phyloP scores from a whole-genome alignment of 495 filamentous ascomycete species.

The Margaritispora aquatica region DNA sequence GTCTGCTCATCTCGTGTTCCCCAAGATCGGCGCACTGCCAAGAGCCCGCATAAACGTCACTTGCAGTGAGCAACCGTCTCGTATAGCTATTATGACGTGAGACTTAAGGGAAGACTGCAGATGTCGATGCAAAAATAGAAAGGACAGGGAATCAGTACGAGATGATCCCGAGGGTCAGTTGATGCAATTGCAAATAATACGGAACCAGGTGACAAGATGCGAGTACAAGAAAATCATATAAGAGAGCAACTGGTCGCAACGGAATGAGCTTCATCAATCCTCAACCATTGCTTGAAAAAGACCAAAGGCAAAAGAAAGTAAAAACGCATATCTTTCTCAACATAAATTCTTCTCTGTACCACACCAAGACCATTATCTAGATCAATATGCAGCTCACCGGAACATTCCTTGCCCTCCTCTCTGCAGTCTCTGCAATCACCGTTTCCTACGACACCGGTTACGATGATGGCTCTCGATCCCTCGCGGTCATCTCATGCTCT shows the following conservation, averaged over 20 bases:
- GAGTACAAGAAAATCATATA: neutral
- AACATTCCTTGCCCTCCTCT: conserved; percentile 31
- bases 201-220: neutral
- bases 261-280: too few species aligned
- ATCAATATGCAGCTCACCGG: conserved; percentile 44
- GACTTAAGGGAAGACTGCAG: neutral
- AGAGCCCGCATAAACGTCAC: neutral
- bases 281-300: too few species aligned
- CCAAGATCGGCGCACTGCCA: neutral
- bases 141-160: neutral
- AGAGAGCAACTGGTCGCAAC: too few species aligned
- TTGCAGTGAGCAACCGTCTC: neutral
- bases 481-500: conserved; percentile 46
- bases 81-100: neutral
- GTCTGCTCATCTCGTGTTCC: neutral
- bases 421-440: conserved; percentile 32
- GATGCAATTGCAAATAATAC: neutral
- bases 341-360: neutral
- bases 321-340: neutral
- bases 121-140: neutral
- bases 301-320: neutral
- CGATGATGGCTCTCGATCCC: conserved; percentile 39
- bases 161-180: too few species aligned
- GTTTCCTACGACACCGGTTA: conserved; percentile 56
- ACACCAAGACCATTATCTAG: conserved; percentile 37